Conservation (phyloP, 2,329 filamentous ascomycete species). For the Aureobasidium sp. region DNA sequence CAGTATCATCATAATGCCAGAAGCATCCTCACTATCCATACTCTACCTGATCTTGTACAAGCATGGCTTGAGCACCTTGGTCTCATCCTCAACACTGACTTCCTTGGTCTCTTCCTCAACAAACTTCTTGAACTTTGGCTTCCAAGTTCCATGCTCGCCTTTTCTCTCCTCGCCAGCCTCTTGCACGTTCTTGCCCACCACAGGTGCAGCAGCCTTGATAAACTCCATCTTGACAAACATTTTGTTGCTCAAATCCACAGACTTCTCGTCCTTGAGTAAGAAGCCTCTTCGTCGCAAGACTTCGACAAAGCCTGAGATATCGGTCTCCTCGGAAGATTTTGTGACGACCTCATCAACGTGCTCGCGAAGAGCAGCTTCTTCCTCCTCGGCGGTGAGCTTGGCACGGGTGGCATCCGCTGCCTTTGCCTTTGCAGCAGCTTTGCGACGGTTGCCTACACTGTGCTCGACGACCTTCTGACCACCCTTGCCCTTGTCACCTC, state of each 20-base stretch:
- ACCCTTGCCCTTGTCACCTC: conserved; percentile 33
- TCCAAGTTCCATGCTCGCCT: conserved; percentile 30
- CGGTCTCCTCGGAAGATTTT: conserved; percentile 60
- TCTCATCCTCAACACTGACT: conserved; percentile 51
- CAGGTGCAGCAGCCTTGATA: conserved; percentile 68
- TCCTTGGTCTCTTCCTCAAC: conserved; percentile 50
- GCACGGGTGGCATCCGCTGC: conserved; percentile 32
- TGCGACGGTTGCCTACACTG: conserved; percentile 60
- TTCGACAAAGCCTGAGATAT: conserved; percentile 79
- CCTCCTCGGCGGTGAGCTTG: conserved; percentile 45
- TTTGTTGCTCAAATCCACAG: conserved; percentile 79
- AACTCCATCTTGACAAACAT: conserved; percentile 99
- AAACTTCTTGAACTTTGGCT: conserved; percentile 46
- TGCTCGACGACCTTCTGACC: conserved; percentile 49
- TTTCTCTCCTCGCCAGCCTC: conserved; percentile 29
- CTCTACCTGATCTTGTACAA: conserved; percentile 79
- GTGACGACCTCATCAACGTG: conserved; percentile 62
- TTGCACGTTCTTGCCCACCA: conserved; percentile 63
- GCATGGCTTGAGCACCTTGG: conserved; percentile 82
- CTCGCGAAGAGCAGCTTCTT: conserved; percentile 48
- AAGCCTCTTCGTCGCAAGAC: conserved; percentile 77
- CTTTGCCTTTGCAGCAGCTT: conserved; percentile 33
- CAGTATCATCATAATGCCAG: neutral
- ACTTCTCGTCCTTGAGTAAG: conserved; percentile 58
- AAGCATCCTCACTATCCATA: neutral